A percentile compares a stretch with the other conserved stretches of the same genome.
Conservation (phyloP, 2,329 filamentous ascomycete genomes). For the Diaporthe sp. region DNA sequence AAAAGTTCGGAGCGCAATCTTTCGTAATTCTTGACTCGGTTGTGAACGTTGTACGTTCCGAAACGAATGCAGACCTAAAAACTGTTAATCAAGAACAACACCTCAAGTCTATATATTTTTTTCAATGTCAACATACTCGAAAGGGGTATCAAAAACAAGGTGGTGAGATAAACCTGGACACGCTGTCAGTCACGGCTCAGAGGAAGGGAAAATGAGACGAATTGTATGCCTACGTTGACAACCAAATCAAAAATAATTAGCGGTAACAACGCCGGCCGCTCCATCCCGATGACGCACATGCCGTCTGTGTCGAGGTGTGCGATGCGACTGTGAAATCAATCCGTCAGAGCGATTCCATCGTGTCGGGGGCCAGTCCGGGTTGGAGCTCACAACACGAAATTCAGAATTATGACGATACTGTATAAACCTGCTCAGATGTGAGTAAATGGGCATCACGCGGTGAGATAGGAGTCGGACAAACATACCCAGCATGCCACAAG, state of each 20-base stretch:
- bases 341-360: background rate
- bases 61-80: slow-evolving; percentile 64
- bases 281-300: slow-evolving; percentile 71
- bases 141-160: slow-evolving; percentile 71
- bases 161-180: slow-evolving; percentile 65
- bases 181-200: background rate
- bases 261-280: slow-evolving; percentile 67
- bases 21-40: slow-evolving; percentile 56
- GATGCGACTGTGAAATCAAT: slow-evolving; percentile 57
- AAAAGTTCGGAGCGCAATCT: slow-evolving; percentile 67
- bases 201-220: rapidly evolving
- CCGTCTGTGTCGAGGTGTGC: slow-evolving; percentile 61
- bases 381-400: slow-evolving; percentile 67
- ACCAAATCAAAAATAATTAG: slow-evolving; percentile 70
- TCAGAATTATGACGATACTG: slow-evolving; percentile 61
- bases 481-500: slow-evolving; percentile 64
- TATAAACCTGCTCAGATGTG: slow-evolving; percentile 51
- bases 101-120: no score
- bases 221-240: slow-evolving; percentile 57
- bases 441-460: slow-evolving; percentile 39
- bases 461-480: background rate
- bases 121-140: slow-evolving; percentile 53
- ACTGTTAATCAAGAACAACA: rapidly evolving
- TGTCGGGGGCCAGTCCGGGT: background rate
- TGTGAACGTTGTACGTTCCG: slow-evolving; percentile 55